Evolutionary conservation across 2,329 filamentous ascomycete species (phyloP).

Genomic region (Ascochyta fabae): DNA sequence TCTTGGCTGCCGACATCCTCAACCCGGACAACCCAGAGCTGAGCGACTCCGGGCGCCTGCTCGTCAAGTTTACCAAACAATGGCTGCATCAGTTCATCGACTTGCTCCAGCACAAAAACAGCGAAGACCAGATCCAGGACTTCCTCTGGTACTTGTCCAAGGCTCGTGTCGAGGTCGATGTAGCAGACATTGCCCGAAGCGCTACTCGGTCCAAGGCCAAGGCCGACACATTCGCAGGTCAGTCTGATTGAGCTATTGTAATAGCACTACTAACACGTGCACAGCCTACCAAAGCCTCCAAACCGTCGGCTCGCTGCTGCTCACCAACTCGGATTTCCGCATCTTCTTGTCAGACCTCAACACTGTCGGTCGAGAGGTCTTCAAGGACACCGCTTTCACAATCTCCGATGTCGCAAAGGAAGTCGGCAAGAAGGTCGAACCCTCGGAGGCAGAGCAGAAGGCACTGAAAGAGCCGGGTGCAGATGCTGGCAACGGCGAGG

Average conservation of each 20-base stretch:
- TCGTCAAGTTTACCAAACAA: constrained; percentile 74
- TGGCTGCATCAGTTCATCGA: constrained; percentile 82
- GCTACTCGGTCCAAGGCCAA: constrained; percentile 69
- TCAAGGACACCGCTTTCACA: constrained; percentile 83
- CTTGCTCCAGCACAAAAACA: constrained; percentile 83
- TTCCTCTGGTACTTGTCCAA: constrained; percentile 85
- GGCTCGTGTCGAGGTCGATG: constrained; percentile 73
- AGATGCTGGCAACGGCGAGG: constrained; percentile 54
- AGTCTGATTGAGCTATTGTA: constrained; percentile 24
- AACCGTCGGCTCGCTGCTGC: constrained; percentile 81
- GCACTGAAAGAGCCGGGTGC: constrained; percentile 59
- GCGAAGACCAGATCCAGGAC: constrained; percentile 84
- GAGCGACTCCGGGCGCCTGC: constrained; percentile 75
- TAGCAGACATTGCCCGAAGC: constrained; percentile 66
- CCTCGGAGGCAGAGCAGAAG: constrained; percentile 66
- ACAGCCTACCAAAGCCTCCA: constrained; percentile 80
- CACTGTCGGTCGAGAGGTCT: constrained; percentile 80
- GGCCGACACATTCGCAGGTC: constrained; percentile 75
- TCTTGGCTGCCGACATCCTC: constrained; percentile 78
- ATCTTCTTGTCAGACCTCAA: constrained; percentile 82
- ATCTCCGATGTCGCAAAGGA: constrained; percentile 77
- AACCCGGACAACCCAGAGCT: constrained; percentile 77
- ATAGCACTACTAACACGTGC: constrained; percentile 24
- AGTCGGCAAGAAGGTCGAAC: constrained; percentile 75
- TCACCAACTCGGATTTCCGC: constrained; percentile 90